phyloP scores from a whole-genome alignment of 805 yeast genomes.

The Ogataea pini region DNA sequence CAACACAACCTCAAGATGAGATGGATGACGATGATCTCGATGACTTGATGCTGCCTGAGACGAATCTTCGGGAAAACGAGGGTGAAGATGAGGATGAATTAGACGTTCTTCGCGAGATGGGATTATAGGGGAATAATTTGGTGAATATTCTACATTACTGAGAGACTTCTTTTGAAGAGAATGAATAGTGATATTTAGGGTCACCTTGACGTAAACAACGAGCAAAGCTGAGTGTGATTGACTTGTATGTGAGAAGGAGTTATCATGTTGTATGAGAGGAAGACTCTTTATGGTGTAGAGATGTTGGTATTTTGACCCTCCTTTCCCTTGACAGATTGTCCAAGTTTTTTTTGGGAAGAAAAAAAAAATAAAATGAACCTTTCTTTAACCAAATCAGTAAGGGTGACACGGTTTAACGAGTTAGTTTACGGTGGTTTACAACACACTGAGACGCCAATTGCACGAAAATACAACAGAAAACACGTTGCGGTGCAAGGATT shows the following conservation, averaged over 20 bases:
- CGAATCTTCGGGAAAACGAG: background rate
- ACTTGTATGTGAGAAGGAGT: no score
- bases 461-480: background rate
- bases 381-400: background rate
- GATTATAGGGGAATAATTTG: no score
- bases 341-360: background rate
- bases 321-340: background rate
- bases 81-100: conserved; percentile 42
- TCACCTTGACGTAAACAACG: no score
- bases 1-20: background rate
- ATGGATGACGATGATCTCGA: conserved; percentile 22
- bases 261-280: no score
- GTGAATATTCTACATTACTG: no score
- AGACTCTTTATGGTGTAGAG: background rate
- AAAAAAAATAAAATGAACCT: background rate
- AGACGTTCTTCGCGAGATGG: conserved; percentile 45
- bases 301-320: background rate
- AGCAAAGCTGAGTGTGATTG: no score
- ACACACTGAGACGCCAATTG: background rate
- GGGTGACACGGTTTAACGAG: background rate
- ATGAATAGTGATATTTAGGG: no score
- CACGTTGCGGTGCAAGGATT: background rate
- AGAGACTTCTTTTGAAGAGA: no score
- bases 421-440: background rate
- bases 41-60: conserved; percentile 12